Base-by-base conservation (phyloP, 148 eudicot species). In the Amaranthus cruentus region DNA sequence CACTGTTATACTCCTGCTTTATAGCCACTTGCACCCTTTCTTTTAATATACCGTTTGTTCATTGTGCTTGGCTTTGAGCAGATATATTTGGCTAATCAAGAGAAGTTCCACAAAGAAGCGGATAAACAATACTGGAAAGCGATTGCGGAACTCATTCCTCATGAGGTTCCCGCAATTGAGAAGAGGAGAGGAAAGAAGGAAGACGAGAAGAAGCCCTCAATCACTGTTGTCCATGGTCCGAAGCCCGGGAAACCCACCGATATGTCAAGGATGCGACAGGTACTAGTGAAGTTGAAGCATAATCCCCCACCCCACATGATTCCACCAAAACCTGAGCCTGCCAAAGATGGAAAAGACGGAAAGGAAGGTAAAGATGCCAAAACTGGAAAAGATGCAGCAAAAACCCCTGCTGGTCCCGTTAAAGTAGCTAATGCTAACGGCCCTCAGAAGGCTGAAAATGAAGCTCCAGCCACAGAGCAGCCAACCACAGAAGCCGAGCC, bases 211-310 rank as follows among this genome's bases (percentile, higher is more conserved):
- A 89, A 88, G 73, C 87, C 98, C 4, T 89, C 91, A 55, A 84
- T 94, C 47, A 81, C 87, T 14, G 87, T 94, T 68, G 57, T 94
- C 62, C 98, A 94, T 73, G 98, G 98, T 55, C 98, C 98, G 10
- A 94, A 91, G 79, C 98, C 98, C 7, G 98, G 98, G 52, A 94
- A 94, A 79, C 98, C 98, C 10, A 94, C 98, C 1, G 98, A 94
- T 78, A 91, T 94, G 64, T 81, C 97, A 15, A 90, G 98, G 78
- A 75, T 94, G 97, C 87, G 97, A 66, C 93, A 90, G 28, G 79
- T 94, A 67, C 75, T 89, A 52, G 79, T 88, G 76, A 94, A 94
- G 83, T 83, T 94, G 73, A 94, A 94, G 88, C 93, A 91, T 78
- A 82, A 86, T 14, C 98, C 98, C 15, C 98, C 98, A 52, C 88